Evolutionary conservation across 2,329 filamentous ascomycete species (phyloP), one percentile per base, ranked within the genome.

Genomic region (Emericellopsis cladophorae): DNA sequence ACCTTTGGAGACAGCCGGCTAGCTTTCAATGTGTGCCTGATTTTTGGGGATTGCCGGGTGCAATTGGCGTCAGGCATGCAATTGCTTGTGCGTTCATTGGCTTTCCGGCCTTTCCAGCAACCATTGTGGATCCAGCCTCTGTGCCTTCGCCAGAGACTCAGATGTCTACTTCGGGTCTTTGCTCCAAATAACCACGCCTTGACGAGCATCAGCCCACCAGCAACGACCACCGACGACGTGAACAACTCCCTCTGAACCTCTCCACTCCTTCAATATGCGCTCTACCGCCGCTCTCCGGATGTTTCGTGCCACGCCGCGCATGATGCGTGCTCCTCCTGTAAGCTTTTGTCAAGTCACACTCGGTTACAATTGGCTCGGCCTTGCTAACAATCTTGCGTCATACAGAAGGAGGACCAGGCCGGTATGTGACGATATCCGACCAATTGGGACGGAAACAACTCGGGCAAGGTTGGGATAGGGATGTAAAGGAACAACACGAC

Each of bases 281-380:
- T 67, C 79, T 57, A 78, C 81, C 56, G 69, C 71, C 54, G 66
- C 73, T 58, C 64, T 86, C 57, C 71, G 74, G 57, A 80, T 82
- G 74, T 74, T 79, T 61, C 76, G 70, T 62, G 75, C 76, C 51
- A 78, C 77, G 50, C 65, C 65, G 61, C 74, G 75, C 65, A 72
- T 80, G 74, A 74, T 81, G 72, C 68, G 69, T 60, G 78, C 83
- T 51, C 64, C 85, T 57, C 84, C 84, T 54, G 86, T 90, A 70
- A 69, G 61, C 61, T 39, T 40, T 40, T 39, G 34, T 39, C 33
- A 18, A 3, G 7, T 29, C n/a, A 12, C 12, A 12, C 26, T 12
- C 4, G 12, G 3, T 5, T 9, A 7, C 12, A 29, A 29, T 9
- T 9, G 26, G 26, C 26, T 29, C 26, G 26, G 26, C 26, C 12